phyloP scores from a whole-genome alignment of 768 basidiomycete species.

The Serendipita sp. region DNA sequence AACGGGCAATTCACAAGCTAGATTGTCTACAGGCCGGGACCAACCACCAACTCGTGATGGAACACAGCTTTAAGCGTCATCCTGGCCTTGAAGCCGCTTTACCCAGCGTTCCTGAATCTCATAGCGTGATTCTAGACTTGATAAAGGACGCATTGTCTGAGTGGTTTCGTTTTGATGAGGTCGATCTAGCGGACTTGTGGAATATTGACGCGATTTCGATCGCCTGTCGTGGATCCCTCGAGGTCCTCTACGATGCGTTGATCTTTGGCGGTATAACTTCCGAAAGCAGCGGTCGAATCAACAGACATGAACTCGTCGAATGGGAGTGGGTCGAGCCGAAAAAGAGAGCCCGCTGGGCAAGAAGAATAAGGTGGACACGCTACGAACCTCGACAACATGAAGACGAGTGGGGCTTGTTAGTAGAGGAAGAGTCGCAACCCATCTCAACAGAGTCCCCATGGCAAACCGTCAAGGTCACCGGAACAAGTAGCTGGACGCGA shows the following conservation, averaged over 20 bases:
- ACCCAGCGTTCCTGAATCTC: not conserved
- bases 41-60: not conserved
- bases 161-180: not conserved
- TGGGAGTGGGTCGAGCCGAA: not conserved
- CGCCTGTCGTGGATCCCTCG: slow-evolving; percentile 1
- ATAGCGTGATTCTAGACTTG: not conserved
- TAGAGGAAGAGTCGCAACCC: too few relatives aligned
- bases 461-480: too few relatives aligned
- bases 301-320: not conserved
- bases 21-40: not conserved
- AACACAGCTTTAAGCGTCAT: not conserved
- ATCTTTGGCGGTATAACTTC: not conserved
- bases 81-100: not conserved
- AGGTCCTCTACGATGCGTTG: not conserved
- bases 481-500: too few relatives aligned
- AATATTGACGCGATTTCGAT: not conserved
- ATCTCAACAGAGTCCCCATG: too few relatives aligned
- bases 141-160: not conserved
- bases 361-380: not conserved
- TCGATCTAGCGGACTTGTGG: slow-evolving; percentile 1
- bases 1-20: not conserved
- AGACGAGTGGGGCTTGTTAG: not conserved
- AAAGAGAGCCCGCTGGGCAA: not conserved
- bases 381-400: not conserved
- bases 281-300: not conserved